Evolutionary conservation across 2,329 filamentous ascomycete species (phyloP).

Genomic region (Cercospora zeae-maydis): DNA sequence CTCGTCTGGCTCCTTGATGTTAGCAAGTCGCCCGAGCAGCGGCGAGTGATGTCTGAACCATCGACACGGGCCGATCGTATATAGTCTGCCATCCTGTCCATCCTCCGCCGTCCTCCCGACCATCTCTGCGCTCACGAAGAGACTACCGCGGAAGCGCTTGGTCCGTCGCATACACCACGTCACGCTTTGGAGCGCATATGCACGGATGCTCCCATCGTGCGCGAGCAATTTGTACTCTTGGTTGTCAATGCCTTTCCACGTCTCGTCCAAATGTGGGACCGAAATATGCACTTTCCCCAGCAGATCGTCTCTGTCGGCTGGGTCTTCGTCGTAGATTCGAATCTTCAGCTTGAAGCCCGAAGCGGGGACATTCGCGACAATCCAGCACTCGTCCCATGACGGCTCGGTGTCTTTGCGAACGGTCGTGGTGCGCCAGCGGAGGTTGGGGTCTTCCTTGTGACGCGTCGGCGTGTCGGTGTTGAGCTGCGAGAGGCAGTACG

Average conservation of each 20-base stretch:
- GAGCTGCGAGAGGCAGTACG: slow-evolving; percentile 75
- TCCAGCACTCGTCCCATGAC: slow-evolving; percentile 79
- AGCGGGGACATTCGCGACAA: slow-evolving; percentile 79
- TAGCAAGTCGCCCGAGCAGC: slow-evolving; percentile 76
- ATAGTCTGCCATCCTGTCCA: slow-evolving; percentile 59
- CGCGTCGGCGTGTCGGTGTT: slow-evolving; percentile 65
- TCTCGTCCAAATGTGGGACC: slow-evolving; percentile 57
- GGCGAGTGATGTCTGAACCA: slow-evolving; percentile 87
- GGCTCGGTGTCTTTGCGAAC: slow-evolving; percentile 69
- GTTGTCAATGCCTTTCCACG: slow-evolving; percentile 66
- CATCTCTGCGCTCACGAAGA: slow-evolving; percentile 73
- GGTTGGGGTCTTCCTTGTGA: slow-evolving; percentile 79
- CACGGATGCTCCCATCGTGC: slow-evolving; percentile 79
- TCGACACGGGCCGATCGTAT: slow-evolving; percentile 71
- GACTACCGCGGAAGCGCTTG: slow-evolving; percentile 64
- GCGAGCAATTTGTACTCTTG: slow-evolving; percentile 72
- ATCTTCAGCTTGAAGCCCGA: slow-evolving; percentile 82
- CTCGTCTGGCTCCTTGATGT: slow-evolving; percentile 57
- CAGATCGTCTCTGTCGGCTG: slow-evolving; percentile 78
- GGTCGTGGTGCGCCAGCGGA: slow-evolving; percentile 73
- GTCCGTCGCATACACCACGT: slow-evolving; percentile 60
- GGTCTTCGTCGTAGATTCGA: slow-evolving; percentile 85
- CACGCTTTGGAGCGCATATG: slow-evolving; percentile 70
- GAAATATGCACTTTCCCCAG: slow-evolving; percentile 79
- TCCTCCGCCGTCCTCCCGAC: slow-evolving; percentile 69